Conservation (phyloP, 495 filamentous ascomycete species). For the Choiromyces venosus region DNA sequence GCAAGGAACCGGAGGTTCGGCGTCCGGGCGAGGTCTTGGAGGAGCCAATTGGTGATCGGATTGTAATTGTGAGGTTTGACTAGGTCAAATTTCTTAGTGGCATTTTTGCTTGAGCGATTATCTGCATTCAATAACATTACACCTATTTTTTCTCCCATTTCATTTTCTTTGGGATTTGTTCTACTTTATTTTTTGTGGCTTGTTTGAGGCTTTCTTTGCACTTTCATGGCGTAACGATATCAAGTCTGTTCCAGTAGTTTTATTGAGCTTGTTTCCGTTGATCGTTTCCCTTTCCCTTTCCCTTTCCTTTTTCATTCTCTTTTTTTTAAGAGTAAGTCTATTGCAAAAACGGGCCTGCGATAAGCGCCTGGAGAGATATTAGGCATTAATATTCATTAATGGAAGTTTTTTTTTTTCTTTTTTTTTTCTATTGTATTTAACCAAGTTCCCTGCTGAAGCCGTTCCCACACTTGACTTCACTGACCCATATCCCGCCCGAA, state of each 20-base stretch:
- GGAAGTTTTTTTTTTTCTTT: background rate
- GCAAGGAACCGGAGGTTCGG: slow-evolving; percentile 28
- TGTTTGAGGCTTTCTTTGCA: background rate
- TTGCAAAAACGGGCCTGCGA: background rate
- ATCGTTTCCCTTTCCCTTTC: background rate
- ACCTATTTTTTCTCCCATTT: background rate
- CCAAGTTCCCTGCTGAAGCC: background rate
- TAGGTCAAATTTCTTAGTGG: background rate
- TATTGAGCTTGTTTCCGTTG: background rate
- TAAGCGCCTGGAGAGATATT: background rate
- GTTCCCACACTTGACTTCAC: background rate
- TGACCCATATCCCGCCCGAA: slow-evolving; percentile 8
- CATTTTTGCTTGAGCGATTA: background rate
- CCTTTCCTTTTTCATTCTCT: no score
- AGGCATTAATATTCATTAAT: background rate
- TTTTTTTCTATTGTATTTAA: background rate
- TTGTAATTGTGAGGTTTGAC: slow-evolving; percentile 35
- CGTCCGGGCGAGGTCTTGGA: slow-evolving; percentile 21
- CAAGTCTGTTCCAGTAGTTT: background rate
- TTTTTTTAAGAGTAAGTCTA: background rate
- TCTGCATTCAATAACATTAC: background rate
- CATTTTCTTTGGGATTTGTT: background rate
- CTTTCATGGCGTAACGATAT: background rate
- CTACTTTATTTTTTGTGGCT: background rate
- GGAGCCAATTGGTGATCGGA: slow-evolving; percentile 28